phyloP scores from a whole-genome alignment of 495 filamentous ascomycete species.

The Trichoderma virens region DNA sequence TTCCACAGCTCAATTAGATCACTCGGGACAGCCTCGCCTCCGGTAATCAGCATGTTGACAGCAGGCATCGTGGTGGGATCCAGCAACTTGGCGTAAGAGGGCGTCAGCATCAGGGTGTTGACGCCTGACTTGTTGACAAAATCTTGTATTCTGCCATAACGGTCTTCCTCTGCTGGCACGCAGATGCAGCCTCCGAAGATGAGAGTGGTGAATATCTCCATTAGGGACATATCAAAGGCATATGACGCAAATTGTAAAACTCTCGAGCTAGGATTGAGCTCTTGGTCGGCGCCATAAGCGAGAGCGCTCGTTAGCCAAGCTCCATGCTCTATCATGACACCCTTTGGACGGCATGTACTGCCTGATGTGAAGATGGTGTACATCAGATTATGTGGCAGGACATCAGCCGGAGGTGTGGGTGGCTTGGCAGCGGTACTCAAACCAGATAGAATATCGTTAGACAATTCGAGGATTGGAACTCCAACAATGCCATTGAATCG shows the following conservation, averaged over 20 bases:
- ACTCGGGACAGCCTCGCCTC: constrained; percentile 24
- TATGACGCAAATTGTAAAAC: constrained; percentile 49
- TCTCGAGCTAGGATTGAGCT: background rate
- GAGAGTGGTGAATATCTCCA: constrained; percentile 47
- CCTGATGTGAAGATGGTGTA: constrained; percentile 29
- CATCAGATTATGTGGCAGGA: background rate
- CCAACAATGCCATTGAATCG: background rate
- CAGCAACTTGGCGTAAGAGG: constrained; percentile 39
- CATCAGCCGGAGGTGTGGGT: background rate
- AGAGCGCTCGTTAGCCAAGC: background rate
- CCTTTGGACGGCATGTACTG: constrained; percentile 22
- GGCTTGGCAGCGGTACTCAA: background rate
- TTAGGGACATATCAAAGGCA: constrained; percentile 50
- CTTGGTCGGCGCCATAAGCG: background rate
- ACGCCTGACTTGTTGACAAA: constrained; percentile 15
- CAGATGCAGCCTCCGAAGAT: constrained; percentile 55
- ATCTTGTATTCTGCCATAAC: background rate
- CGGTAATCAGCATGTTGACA: constrained; percentile 30
- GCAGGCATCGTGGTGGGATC: constrained; percentile 31
- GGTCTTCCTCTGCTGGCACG: constrained; percentile 46
- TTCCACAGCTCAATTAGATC: constrained; percentile 20
- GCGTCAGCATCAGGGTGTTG: constrained; percentile 27
- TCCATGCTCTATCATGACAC: constrained; percentile 20
- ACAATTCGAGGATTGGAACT: background rate
- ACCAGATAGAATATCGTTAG: background rate